Evolutionary conservation across 2,329 filamentous ascomycete species (phyloP).

Genomic region (Fusarium chuoi): DNA sequence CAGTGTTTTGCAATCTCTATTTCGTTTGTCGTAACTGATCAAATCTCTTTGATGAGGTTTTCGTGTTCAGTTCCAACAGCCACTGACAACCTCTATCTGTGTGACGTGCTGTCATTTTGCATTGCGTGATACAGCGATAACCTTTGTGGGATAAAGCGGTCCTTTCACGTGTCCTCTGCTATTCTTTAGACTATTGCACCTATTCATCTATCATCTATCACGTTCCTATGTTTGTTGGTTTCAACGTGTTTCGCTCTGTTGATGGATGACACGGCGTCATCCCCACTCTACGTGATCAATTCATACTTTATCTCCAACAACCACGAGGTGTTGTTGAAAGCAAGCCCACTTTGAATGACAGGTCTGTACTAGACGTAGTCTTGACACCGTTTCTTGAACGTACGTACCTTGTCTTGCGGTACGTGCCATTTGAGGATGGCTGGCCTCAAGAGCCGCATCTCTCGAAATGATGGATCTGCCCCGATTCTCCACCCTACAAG

Average conservation of each 20-base stretch:
- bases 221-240: background rate
- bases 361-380: background rate
- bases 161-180: background rate
- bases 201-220: background rate
- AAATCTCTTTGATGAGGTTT: background rate
- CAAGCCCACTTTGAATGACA: background rate
- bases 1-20: background rate
- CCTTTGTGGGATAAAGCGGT: background rate
- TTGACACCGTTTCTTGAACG: conserved; percentile 13
- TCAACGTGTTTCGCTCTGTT: background rate
- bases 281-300: conserved; percentile 14
- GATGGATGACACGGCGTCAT: conserved; percentile 3
- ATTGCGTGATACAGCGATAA: background rate
- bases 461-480: conserved; percentile 41
- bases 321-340: background rate
- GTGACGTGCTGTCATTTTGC: background rate
- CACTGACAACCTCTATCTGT: background rate
- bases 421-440: conserved; percentile 29
- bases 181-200: background rate
- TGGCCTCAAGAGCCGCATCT: conserved; percentile 44
- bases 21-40: background rate
- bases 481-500: conserved; percentile 41
- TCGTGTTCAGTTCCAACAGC: background rate
- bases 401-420: conserved; percentile 20
- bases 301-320: conserved; percentile 5